Conservation (phyloP, 495 filamentous ascomycete species). For the Lasiosphaeria miniovina region DNA sequence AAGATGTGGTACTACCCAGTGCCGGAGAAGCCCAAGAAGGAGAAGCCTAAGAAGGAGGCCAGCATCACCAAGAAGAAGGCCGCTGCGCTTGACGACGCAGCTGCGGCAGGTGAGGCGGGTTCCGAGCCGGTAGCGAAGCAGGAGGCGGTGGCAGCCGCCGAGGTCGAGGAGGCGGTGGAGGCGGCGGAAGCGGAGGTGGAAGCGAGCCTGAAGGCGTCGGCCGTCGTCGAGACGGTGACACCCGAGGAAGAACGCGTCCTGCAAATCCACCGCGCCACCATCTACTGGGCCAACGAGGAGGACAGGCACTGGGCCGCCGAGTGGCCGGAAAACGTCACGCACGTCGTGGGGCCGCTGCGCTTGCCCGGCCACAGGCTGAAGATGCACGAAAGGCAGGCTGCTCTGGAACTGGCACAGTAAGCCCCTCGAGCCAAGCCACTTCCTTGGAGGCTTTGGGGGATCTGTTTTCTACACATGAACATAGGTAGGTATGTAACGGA, state of each 20-base stretch:
- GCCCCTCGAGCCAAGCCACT: not conserved
- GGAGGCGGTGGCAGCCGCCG: slow-evolving; percentile 11
- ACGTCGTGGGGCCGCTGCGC: slow-evolving; percentile 37
- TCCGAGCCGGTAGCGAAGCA: not conserved
- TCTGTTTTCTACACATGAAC: not conserved
- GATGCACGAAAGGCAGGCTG: too few relatives aligned
- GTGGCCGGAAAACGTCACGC: slow-evolving; percentile 70
- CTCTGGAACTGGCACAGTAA: too few relatives aligned
- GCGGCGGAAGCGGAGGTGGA: slow-evolving; percentile 29
- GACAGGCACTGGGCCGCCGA: slow-evolving; percentile 62
- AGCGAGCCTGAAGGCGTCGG: not conserved
- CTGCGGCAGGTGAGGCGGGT: slow-evolving; percentile 8
- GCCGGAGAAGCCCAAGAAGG: slow-evolving; percentile 4
- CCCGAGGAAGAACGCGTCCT: slow-evolving; percentile 14
- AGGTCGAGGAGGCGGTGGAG: slow-evolving; percentile 18
- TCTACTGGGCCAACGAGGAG: slow-evolving; percentile 68
- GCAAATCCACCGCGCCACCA: slow-evolving; percentile 37
- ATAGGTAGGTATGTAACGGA: too few relatives aligned
- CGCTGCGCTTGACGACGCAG: not conserved
- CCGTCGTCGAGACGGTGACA: slow-evolving; percentile 15
- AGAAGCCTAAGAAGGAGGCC: slow-evolving; percentile 25
- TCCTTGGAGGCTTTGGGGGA: not conserved
- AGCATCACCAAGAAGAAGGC: slow-evolving; percentile 30
- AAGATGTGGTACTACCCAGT: slow-evolving; percentile 32
- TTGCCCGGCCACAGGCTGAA: not conserved